Evolutionary conservation across 2,329 filamentous ascomycete genomes (phyloP), one percentile per base, ranked within the genome.

Genomic region (Venturia effusa): DNA sequence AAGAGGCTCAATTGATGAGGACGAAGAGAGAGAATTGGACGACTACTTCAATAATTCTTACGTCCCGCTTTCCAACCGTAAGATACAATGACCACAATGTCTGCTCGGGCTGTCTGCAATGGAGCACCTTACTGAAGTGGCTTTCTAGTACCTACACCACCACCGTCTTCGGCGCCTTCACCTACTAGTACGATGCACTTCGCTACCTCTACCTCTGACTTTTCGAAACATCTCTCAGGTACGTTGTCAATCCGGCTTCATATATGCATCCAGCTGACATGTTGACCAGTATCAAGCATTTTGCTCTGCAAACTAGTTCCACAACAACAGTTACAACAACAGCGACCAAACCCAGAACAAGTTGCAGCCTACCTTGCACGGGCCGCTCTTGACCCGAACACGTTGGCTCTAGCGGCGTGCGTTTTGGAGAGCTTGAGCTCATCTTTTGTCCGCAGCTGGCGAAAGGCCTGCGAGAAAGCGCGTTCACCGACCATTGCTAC

Each of bases 281-380:
- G 60, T 64, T 22, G 15, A 30, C 27, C 51, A 76, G 74, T 65
- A 55, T 69, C 74, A 30, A 72, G 74, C 59, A 67, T 66, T 32
- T 70, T 74, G 66, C 72, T 76, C 41, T 69, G 71, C 65, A 72
- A 70, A 68, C 71, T 76, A 32, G 69, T 76, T 54, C 74, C 74
- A 17, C 68, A 66, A 63, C 73, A 73, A 48, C 69, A n/a, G n/a
- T n/a, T n/a, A n/a, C n/a, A n/a, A 17, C 68, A 66, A 63, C 73
- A 73, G 45, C 69, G 69, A 6, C 69, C 72, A 32, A 71, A 69
- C 51, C 65, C 68, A 37, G 63, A 69, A 4, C 65, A 67, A 45
- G 71, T 76, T 62, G 57, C 68, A 30, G 67, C 67, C 3, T 73
- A 72, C 61, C 68, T 76, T 60, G 66, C 67, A 32, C 69, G 73